Percentiles rank a stretch among this genome's conserved stretches.
Conservation (phyloP, 768 basidiomycete species). For the Tulasnella sp. region DNA sequence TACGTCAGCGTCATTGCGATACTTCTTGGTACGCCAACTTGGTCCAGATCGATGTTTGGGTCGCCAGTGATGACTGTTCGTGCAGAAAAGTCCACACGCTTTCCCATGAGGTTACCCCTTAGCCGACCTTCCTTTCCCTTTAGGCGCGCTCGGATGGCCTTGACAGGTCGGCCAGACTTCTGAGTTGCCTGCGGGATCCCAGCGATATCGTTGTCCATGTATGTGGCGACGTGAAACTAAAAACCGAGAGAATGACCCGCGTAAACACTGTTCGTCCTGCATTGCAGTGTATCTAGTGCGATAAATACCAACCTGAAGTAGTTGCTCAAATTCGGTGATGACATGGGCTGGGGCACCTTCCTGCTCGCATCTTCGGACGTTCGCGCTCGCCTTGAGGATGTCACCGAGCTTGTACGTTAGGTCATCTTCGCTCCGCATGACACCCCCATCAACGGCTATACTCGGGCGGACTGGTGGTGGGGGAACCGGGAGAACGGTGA, state of each 20-base stretch:
- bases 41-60: conserved; percentile 89
- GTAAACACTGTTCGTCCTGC: conserved; percentile 11
- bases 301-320: conserved; percentile 64
- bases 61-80: conserved; percentile 99
- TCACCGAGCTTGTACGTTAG: conserved; percentile 96
- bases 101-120: conserved; percentile 97
- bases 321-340: conserved; percentile 89
- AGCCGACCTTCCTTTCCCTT: conserved; percentile 99
- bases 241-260: background rate
- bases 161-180: conserved; percentile 94
- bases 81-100: conserved; percentile 98
- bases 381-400: conserved; percentile 90
- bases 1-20: conserved; percentile 98
- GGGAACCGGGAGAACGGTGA: conserved; percentile 94
- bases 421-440: conserved; percentile 95
- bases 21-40: conserved; percentile 89
- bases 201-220: conserved; percentile 99
- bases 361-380: conserved; percentile 83
- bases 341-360: conserved; percentile 96
- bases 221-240: conserved; percentile 96
- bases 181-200: conserved; percentile 96
- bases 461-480: conserved; percentile 97
- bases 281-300: no score
- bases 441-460: conserved; percentile 93
- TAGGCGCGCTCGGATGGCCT: conserved; percentile 93